A percentile compares a stretch with the other conserved stretches of the same genome.
phyloP scores from a whole-genome alignment of 257 asterid genomes.

The Petunia secreta region DNA sequence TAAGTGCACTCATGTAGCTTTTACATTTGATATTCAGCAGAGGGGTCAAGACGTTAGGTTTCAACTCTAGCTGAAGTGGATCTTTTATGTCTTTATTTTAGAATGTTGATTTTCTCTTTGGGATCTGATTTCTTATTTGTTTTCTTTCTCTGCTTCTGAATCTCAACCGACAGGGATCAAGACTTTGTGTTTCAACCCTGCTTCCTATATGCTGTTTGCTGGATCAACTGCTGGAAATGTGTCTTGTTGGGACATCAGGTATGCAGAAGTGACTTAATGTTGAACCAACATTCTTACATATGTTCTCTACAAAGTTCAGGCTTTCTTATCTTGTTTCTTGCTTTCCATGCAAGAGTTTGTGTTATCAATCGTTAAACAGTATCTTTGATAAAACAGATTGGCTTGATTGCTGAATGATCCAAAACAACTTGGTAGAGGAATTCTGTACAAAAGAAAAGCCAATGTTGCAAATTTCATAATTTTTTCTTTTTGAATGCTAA shows the following conservation, averaged over 20 bases:
- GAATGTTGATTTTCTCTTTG: slow-evolving; percentile 12
- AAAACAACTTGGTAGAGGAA: not conserved
- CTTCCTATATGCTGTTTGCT: slow-evolving; percentile 65
- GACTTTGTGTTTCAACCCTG: slow-evolving; percentile 68
- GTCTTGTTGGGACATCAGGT: slow-evolving; percentile 96
- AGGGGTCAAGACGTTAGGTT: slow-evolving; percentile 67
- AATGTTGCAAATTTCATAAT: not conserved
- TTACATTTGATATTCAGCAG: not conserved
- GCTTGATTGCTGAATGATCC: not conserved
- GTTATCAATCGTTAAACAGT: not conserved
- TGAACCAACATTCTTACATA: slow-evolving; percentile 6
- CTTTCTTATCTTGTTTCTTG: not conserved
- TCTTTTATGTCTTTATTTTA: not conserved
- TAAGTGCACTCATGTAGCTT: too few species aligned
- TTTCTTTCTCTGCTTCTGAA: not conserved
- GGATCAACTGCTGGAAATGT: slow-evolving; percentile 83
- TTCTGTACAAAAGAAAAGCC: not conserved
- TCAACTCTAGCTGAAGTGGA: slow-evolving; percentile 51
- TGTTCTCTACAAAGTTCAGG: not conserved
- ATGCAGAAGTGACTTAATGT: slow-evolving; percentile 21
- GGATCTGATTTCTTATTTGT: slow-evolving; percentile 13
- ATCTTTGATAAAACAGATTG: not conserved
- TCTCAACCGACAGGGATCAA: slow-evolving; percentile 49
- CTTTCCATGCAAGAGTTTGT: not conserved
- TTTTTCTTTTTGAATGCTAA: not conserved